phyloP scores from a whole-genome alignment of 139 green algal species.

The Pedinophyceae sp. region DNA sequence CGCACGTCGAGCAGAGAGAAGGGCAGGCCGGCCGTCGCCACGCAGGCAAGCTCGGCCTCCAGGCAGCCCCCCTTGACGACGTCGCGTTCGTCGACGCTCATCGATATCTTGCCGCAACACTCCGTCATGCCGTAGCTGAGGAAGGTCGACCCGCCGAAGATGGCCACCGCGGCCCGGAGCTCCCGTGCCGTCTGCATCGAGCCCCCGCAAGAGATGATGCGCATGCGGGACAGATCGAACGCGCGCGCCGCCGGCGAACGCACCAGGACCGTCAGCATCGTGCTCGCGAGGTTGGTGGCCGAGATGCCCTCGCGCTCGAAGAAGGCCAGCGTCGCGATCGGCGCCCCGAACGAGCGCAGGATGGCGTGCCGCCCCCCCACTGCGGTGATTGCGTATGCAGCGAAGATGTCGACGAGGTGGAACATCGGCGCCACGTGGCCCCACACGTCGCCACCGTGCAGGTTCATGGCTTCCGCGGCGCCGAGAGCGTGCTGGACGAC shows the following conservation, averaged over 20 bases:
- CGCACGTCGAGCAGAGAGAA: conserved; percentile 10
- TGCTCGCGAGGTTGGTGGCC: conserved; percentile 65
- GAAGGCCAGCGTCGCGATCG: conserved; percentile 39
- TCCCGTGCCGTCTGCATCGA: conserved; percentile 44
- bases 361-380: conserved; percentile 65
- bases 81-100: conserved; percentile 40
- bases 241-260: conserved; percentile 42
- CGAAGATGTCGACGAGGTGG: conserved; percentile 87
- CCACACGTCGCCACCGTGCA: conserved; percentile 62
- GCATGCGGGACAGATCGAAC: conserved; percentile 50
- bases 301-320: conserved; percentile 66
- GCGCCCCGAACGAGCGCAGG: conserved; percentile 40
- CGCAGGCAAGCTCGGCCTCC: background rate
- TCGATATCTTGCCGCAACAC: conserved; percentile 85
- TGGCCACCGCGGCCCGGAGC: conserved; percentile 30
- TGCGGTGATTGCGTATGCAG: conserved; percentile 66
- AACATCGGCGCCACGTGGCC: conserved; percentile 80
- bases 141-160: conserved; percentile 73
- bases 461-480: conserved; percentile 54
- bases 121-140: conserved; percentile 88
- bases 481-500: conserved; percentile 55
- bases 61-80: background rate
- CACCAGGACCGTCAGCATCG: conserved; percentile 70
- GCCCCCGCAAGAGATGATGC: conserved; percentile 68
- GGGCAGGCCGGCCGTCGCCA: conserved; percentile 7